Conservation (phyloP, 1,139 yeast species). For the Martiniozyma asiatica region DNA sequence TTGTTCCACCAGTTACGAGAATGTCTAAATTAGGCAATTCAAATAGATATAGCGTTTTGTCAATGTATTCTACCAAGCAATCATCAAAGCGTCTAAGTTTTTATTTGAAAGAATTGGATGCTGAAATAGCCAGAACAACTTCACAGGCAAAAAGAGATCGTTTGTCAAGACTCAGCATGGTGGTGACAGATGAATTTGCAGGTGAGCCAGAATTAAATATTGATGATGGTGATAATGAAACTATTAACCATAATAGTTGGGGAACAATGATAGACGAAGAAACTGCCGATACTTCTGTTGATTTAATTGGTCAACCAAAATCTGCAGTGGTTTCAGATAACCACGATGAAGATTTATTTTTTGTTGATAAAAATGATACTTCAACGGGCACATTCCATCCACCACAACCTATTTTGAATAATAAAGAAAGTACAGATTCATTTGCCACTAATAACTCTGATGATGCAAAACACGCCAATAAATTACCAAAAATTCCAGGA, state of each 20-base stretch:
- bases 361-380: constrained; percentile 10
- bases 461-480: constrained; percentile 14
- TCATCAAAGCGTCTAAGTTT: constrained; percentile 53
- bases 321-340: constrained; percentile 10
- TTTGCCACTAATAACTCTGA: constrained; percentile 13
- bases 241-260: constrained; percentile 7
- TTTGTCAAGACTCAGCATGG: constrained; percentile 10
- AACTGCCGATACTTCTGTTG: constrained; percentile 3
- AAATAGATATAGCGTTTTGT: constrained; percentile 56
- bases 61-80: constrained; percentile 56
- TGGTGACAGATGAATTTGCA: constrained; percentile 12
- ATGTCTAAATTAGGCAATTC: constrained; percentile 41
- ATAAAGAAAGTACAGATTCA: constrained; percentile 8
- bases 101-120: constrained; percentile 28
- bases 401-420: not conserved
- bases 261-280: constrained; percentile 4
- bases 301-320: constrained; percentile 7
- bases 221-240: constrained; percentile 21
- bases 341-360: constrained; percentile 17
- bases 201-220: constrained; percentile 15
- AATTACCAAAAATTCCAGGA: constrained; percentile 24
- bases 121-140: constrained; percentile 14
- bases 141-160: constrained; percentile 14
- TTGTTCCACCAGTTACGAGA: constrained; percentile 59
- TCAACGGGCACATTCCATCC: too few species aligned